phyloP scores from a whole-genome alignment of 495 filamentous ascomycete genomes.

The Neurospora pannonica region DNA sequence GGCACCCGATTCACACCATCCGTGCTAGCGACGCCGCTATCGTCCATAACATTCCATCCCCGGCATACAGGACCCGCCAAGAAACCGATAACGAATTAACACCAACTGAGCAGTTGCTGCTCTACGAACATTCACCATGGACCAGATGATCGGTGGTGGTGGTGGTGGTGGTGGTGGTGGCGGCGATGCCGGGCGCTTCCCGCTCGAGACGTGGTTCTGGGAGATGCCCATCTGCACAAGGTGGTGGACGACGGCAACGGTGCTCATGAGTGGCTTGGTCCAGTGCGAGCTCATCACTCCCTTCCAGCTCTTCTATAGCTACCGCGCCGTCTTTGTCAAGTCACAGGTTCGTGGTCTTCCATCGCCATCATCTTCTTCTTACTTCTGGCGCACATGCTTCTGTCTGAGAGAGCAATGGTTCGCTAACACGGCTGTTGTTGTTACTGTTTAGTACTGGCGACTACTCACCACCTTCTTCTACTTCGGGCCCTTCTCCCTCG shows the following conservation, averaged over 20 bases:
- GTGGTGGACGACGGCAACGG: slow-evolving; percentile 91
- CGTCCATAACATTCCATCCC: not conserved
- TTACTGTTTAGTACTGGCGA: slow-evolving; percentile 71
- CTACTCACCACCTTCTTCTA: slow-evolving; percentile 91
- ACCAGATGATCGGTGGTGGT: slow-evolving; percentile 43
- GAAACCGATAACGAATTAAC: not conserved
- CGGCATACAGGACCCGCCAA: not conserved
- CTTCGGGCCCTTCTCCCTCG: slow-evolving; percentile 87
- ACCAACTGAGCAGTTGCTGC: not conserved
- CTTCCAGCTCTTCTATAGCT: slow-evolving; percentile 95
- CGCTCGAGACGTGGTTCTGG: slow-evolving; percentile 93
- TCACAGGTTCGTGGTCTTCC: slow-evolving; percentile 53
- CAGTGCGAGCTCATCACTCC: slow-evolving; percentile 86
- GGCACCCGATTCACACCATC: not conserved
- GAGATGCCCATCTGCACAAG: slow-evolving; percentile 94
- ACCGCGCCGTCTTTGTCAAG: slow-evolving; percentile 80
- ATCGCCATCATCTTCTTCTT: not conserved
- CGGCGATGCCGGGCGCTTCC: slow-evolving; percentile 60
- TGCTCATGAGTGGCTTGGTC: slow-evolving; percentile 79
- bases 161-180: not conserved
- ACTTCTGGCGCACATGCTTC: not conserved
- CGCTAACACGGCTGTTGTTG: not conserved
- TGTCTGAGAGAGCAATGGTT: not conserved
- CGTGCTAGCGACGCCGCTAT: not conserved
- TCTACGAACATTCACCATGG: slow-evolving; percentile 38